Percentiles rank a stretch among this genome's conserved stretches.
Conservation (phyloP, 495 filamentous ascomycete genomes). For the Tuber microsphaerosporum region DNA sequence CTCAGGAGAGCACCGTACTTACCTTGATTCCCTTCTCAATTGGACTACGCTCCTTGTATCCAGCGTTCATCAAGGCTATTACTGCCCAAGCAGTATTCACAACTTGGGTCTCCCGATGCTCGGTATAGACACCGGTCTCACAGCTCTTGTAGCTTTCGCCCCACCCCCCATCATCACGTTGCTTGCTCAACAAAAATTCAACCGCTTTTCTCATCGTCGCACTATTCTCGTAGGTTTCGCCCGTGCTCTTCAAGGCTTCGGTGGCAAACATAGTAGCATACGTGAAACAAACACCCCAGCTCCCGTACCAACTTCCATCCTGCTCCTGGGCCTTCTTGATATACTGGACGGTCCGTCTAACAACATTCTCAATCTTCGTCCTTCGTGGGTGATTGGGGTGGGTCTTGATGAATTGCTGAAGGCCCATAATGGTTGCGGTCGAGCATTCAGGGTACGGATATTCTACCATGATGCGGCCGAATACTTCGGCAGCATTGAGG, state of each 20-base stretch:
- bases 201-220: conserved; percentile 64
- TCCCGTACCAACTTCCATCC: conserved; percentile 92
- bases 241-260: conserved; percentile 71
- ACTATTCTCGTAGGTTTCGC: conserved; percentile 73
- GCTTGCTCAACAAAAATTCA: conserved; percentile 73
- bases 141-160: conserved; percentile 85
- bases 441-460: conserved; percentile 98
- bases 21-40: conserved; percentile 63
- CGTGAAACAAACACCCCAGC: conserved; percentile 96
- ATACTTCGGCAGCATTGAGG: conserved; percentile 93
- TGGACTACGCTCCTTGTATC: conserved; percentile 67
- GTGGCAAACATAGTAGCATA: conserved; percentile 95
- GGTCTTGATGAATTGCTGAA: conserved; percentile 71
- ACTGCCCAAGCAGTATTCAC: conserved; percentile 89
- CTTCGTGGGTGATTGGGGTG: conserved; percentile 68
- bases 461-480: conserved; percentile 94
- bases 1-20: not conserved
- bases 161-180: conserved; percentile 87
- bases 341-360: conserved; percentile 63
- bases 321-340: conserved; percentile 71
- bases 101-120: conserved; percentile 66
- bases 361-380: conserved; percentile 65
- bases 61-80: conserved; percentile 75
- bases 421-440: conserved; percentile 83
- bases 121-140: conserved; percentile 54